Percentiles rank a stretch among this genome's conserved stretches.
phyloP scores from a whole-genome alignment of 1,139 yeast species.

The Yamadazyma membranifaciens region DNA sequence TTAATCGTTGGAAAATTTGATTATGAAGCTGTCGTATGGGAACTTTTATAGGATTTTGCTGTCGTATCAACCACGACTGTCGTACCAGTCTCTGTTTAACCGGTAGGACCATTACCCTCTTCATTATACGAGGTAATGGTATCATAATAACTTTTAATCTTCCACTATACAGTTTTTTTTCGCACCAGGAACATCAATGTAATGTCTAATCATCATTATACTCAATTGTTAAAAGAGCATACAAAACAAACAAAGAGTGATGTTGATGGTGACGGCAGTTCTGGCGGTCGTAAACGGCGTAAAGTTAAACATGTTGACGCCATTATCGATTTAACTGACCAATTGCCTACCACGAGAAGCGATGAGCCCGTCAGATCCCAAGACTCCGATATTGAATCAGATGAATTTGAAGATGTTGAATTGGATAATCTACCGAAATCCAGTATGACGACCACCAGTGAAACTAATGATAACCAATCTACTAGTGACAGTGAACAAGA shows the following conservation, averaged over 20 bases:
- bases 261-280: neutral
- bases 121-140: neutral
- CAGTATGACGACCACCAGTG: neutral
- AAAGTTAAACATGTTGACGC: neutral
- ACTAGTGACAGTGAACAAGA: conserved; percentile 20
- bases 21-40: conserved; percentile 7
- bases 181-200: conserved; percentile 4
- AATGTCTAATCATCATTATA: conserved; percentile 11
- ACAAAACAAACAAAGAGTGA: neutral
- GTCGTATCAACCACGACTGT: neutral
- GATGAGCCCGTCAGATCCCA: neutral
- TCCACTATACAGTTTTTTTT: neutral
- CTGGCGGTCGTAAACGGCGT: conserved; percentile 8
- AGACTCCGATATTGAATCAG: conserved; percentile 18
- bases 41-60: neutral
- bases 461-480: neutral
- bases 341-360: neutral
- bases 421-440: conserved; percentile 10
- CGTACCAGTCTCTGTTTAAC: neutral
- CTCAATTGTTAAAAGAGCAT: conserved; percentile 13
- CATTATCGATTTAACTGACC: neutral
- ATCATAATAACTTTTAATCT: neutral
- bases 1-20: conserved; percentile 1
- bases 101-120: neutral
- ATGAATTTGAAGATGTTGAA: conserved; percentile 35